These are phyloP conservation scores for Funneliformis geosporum DNA, from an alignment of 192 early-diverging fungal genomes.

Conservation along the genomic window DNA sequence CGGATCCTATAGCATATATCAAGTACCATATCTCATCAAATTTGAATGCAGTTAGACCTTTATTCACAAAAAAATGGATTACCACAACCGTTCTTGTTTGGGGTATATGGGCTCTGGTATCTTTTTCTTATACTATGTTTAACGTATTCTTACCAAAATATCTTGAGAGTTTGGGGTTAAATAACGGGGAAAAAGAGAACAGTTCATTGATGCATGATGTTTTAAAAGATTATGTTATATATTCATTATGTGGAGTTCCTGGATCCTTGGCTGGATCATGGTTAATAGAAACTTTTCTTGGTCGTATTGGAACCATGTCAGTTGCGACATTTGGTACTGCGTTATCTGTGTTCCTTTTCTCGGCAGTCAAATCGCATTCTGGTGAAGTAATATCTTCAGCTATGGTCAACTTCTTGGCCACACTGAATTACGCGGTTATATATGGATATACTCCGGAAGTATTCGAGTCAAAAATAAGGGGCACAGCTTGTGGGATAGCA, in stretches of 20 bases:
- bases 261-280: constrained; percentile 68
- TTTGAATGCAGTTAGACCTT: constrained; percentile 45
- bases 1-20: constrained; percentile 17
- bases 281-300: constrained; percentile 73
- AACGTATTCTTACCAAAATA: constrained; percentile 84
- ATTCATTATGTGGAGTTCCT: constrained; percentile 75
- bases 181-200: not conserved
- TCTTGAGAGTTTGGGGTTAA: constrained; percentile 59
- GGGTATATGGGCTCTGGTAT: constrained; percentile 75
- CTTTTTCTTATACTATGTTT: constrained; percentile 86
- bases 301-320: constrained; percentile 80
- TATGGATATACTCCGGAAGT: constrained; percentile 90
- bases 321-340: constrained; percentile 72
- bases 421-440: constrained; percentile 81
- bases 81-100: constrained; percentile 71
- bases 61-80: constrained; percentile 57
- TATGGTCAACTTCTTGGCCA: constrained; percentile 63
- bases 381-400: constrained; percentile 65
- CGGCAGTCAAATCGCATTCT: constrained; percentile 52
- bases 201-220: constrained; percentile 49
- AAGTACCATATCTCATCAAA: constrained; percentile 16
- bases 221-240: constrained; percentile 74
- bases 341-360: constrained; percentile 67
- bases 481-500: constrained; percentile 78
- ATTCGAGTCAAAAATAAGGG: constrained; percentile 73